A percentile compares a stretch with the other conserved stretches of the same genome.
phyloP scores from a whole-genome alignment of 2,329 filamentous ascomycete species.

The Lithohypha guttulata region DNA sequence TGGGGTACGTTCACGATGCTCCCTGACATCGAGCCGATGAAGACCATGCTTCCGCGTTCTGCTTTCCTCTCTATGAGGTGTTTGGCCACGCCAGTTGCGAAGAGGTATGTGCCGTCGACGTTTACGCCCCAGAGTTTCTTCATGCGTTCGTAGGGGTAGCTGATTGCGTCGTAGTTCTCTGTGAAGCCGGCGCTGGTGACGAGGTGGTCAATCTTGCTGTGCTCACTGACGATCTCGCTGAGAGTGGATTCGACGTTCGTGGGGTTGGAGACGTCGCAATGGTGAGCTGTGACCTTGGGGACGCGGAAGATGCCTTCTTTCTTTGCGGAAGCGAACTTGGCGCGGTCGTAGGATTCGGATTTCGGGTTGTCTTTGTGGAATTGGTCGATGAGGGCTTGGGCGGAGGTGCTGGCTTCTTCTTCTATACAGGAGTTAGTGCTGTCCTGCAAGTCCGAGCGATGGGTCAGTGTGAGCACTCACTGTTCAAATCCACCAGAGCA shows the following conservation, averaged over 20 bases:
- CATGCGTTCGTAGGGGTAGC: slow-evolving; percentile 82
- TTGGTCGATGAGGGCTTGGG: slow-evolving; percentile 58
- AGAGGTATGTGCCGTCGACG: slow-evolving; percentile 48
- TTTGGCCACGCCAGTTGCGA: slow-evolving; percentile 34
- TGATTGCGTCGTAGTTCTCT: slow-evolving; percentile 86
- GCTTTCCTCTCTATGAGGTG: slow-evolving; percentile 76
- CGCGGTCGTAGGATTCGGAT: slow-evolving; percentile 13
- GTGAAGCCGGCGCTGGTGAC: slow-evolving; percentile 96
- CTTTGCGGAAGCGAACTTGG: slow-evolving; percentile 11
- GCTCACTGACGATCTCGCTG: slow-evolving; percentile 55
- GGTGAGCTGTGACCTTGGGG: slow-evolving; percentile 81
- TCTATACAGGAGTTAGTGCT: slow-evolving; percentile 38
- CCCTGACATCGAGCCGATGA: slow-evolving; percentile 93
- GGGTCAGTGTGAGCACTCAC: slow-evolving; percentile 34
- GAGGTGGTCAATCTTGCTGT: slow-evolving; percentile 79
- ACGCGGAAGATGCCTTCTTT: slow-evolving; percentile 37
- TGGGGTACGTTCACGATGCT: slow-evolving; percentile 91
- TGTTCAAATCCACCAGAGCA: slow-evolving; percentile 88
- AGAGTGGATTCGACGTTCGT: slow-evolving; percentile 67
- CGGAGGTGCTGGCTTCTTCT: slow-evolving; percentile 72
- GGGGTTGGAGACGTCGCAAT: slow-evolving; percentile 72
- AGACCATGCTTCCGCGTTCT: slow-evolving; percentile 68
- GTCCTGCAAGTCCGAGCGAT: background rate
- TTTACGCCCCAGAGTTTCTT: slow-evolving; percentile 93
- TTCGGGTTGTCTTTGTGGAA: slow-evolving; percentile 71